A percentile compares a stretch with the other conserved stretches of the same genome.
These are phyloP conservation scores for Colletotrichum noveboracense DNA, from an alignment of 2,329 filamentous ascomycete genomes.

Conservation along the genomic window DNA sequence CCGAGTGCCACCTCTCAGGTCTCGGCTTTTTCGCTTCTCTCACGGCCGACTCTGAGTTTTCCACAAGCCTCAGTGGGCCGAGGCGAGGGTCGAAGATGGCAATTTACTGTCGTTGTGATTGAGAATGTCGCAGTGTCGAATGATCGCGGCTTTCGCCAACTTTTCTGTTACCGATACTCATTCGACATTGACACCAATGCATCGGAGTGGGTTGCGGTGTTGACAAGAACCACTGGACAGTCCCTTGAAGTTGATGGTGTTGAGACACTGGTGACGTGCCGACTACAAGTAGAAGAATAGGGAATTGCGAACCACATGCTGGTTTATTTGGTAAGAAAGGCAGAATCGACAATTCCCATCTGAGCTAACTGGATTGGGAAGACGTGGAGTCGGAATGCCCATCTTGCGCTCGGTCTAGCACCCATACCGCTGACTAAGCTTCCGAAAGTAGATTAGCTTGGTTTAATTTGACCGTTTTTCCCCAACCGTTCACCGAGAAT, in stretches of 20 bases:
- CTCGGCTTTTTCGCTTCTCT: neutral
- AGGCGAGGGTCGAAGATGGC: neutral
- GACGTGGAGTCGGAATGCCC: neutral
- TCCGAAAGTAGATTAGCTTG: neutral
- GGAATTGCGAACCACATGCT: neutral
- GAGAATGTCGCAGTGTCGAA: neutral
- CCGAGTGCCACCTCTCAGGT: neutral
- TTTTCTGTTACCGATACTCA: neutral
- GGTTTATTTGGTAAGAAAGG: neutral
- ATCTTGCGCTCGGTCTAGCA: neutral
- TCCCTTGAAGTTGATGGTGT: neutral
- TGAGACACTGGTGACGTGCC: neutral
- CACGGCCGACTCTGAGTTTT: neutral
- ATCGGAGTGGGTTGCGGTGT: neutral
- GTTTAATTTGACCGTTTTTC: neutral
- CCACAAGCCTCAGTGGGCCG: neutral
- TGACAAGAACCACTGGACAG: neutral
- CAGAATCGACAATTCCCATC: neutral
- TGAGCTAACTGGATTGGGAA: neutral
- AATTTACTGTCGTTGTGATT: neutral
- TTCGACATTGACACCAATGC: neutral
- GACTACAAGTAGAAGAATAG: neutral
- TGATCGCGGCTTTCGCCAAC: neutral
- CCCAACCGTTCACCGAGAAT: neutral
- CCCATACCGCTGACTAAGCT: neutral